Conservation (phyloP, 2,329 filamentous ascomycete genomes). For the Stagonosporopsis tanaceti region DNA sequence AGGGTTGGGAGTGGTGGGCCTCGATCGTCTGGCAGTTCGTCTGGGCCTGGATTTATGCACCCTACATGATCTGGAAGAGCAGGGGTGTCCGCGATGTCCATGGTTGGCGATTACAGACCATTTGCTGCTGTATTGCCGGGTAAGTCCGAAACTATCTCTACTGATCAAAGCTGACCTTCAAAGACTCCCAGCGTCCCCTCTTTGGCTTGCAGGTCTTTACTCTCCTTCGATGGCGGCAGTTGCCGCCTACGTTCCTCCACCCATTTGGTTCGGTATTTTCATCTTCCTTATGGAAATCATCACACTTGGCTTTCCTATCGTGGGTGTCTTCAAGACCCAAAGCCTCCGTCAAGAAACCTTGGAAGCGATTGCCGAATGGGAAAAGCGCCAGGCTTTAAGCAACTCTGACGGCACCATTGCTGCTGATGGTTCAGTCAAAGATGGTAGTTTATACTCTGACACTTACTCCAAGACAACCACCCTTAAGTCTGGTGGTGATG, state of each 20-base stretch:
- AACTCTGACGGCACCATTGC: conserved; percentile 11
- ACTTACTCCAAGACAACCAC: conserved; percentile 28
- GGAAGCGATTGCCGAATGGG: conserved; percentile 45
- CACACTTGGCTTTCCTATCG: conserved; percentile 42
- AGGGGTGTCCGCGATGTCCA: conserved; percentile 45
- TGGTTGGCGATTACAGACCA: conserved; percentile 44
- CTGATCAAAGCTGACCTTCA: not conserved
- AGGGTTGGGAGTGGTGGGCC: conserved; percentile 50
- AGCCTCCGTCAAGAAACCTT: conserved; percentile 43
- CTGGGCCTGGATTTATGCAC: conserved; percentile 49
- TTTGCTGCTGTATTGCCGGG: conserved; percentile 45
- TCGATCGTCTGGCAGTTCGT: conserved; percentile 49
- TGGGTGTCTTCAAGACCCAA: conserved; percentile 39
- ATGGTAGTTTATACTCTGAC: conserved; percentile 24
- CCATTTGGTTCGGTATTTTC: conserved; percentile 42
- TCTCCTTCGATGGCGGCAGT: conserved; percentile 37
- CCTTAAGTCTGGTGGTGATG: conserved; percentile 19
- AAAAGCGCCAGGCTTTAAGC: conserved; percentile 35
- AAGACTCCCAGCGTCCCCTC: conserved; percentile 44
- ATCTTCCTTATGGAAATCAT: conserved; percentile 45
- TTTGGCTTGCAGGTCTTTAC: conserved; percentile 47
- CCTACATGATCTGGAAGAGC: conserved; percentile 46
- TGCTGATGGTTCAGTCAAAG: conserved; percentile 22
- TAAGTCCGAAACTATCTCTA: conserved; percentile 19
- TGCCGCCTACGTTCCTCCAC: conserved; percentile 37